Conservation (phyloP, 2,329 filamentous ascomycete genomes). For the Tetracladium maxilliforme region DNA sequence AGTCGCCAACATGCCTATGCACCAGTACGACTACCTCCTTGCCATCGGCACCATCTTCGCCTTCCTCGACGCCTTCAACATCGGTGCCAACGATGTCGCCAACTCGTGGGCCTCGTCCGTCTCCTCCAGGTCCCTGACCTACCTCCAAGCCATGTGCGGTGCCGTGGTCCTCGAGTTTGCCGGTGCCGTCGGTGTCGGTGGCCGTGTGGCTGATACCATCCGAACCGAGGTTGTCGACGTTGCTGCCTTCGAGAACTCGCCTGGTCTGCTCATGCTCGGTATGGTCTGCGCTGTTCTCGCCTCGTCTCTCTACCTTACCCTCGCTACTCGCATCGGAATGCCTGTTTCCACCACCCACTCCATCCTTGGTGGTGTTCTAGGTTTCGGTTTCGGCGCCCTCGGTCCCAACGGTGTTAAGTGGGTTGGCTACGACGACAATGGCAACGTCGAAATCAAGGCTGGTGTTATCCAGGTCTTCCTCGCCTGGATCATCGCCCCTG, state of each 20-base stretch:
- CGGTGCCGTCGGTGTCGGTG: constrained; percentile 42
- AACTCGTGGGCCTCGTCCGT: constrained; percentile 66
- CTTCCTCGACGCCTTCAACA: constrained; percentile 44
- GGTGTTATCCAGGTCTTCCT: constrained; percentile 46
- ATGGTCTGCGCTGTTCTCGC: constrained; percentile 40
- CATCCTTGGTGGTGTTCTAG: constrained; percentile 42
- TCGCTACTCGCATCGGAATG: constrained; percentile 36
- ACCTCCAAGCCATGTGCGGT: constrained; percentile 42
- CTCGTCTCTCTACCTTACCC: constrained; percentile 39
- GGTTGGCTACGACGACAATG: constrained; percentile 27
- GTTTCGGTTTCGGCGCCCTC: constrained; percentile 40
- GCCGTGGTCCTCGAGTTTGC: constrained; percentile 45
- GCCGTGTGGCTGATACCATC: constrained; percentile 45
- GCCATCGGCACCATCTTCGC: constrained; percentile 39
- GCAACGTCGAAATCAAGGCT: constrained; percentile 19
- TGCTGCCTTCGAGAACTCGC: constrained; percentile 26
- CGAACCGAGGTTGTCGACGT: constrained; percentile 41
- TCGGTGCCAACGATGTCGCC: constrained; percentile 52
- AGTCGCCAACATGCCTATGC: constrained; percentile 13
- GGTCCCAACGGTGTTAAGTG: constrained; percentile 37
- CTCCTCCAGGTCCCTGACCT: constrained; percentile 49
- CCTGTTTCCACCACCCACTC: constrained; percentile 49
- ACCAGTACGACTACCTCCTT: constrained; percentile 40
- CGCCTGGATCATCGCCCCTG: constrained; percentile 45
- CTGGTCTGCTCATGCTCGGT: constrained; percentile 39